Base-by-base conservation (phyloP, 176 grass and related monocot species). In the Pharus latifolius region DNA sequence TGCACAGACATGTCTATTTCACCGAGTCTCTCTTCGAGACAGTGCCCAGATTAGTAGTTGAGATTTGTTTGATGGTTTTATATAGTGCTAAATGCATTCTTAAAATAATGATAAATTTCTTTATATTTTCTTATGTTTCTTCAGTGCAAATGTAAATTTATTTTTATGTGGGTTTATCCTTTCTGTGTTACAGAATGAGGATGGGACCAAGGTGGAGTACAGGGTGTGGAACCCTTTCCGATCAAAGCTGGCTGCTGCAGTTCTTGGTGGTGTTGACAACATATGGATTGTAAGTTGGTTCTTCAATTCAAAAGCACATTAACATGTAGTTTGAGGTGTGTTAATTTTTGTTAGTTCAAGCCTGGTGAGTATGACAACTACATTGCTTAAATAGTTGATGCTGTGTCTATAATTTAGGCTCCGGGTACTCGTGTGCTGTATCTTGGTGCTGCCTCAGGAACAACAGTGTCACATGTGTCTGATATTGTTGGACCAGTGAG, bases 371-470 rank as follows among this genome's bases (percentile, higher is more conserved):
- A 11, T 3, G 37, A 5, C 26, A 18, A 10, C 6, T 10, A 1
- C 23, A 1, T 22, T 3, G 6, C 6, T 46, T 1, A n/a, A 7
- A 20, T 2, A 24, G 0, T 48, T 53, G 47, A 80, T 15, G 2
- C n/a, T 1, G 16, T 42, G 2, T 45, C 37, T 4, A 3, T 56
- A 0, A 16, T 82, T 24, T 29, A 97, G 94, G 80, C 49, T 63
- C 89, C 94, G 65, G 94, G 94, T 28, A 62, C 81, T 11, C 89
- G 77, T 19, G 84, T 97, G 37, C 40, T 97, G 9, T 97, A 97
- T 14, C 94, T 97, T n/a, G 94, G 94, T 49, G 94, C 83, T 51
- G 94, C 89, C 17, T 97, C 89, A 6, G 94, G 86, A 11, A 97
- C 94, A 8, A 92, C 89, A 0, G 89, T 97, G 11, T 97, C 89